phyloP scores from a whole-genome alignment of 1,284 basidiomycete species.

The Inonotus obliquus region DNA sequence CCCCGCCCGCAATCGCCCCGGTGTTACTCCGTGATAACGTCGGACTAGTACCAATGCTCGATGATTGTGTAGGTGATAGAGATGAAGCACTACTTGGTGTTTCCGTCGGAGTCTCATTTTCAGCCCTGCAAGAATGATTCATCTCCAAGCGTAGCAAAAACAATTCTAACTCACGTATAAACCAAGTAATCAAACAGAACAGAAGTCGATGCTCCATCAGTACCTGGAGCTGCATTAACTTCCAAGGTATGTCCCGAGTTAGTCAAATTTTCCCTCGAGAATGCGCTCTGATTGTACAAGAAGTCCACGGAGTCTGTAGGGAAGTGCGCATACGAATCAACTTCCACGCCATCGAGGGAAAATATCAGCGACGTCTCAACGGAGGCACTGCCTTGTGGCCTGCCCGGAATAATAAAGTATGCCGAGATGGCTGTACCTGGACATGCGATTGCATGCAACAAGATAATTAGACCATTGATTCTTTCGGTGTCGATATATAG shows the following conservation, averaged over 20 bases:
- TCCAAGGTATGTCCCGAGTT: neutral
- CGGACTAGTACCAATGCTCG: neutral
- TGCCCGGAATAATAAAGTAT: conserved; percentile 11
- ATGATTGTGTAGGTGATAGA: neutral
- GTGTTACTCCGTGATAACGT: neutral
- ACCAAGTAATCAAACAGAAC: conserved; percentile 18
- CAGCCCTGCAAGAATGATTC: neutral
- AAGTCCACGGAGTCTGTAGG: conserved; percentile 2
- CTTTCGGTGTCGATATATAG: neutral
- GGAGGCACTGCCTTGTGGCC: neutral
- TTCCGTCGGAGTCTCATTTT: neutral
- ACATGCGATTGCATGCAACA: neutral
- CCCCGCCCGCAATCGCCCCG: conserved; percentile 4
- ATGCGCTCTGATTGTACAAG: conserved; percentile 12
- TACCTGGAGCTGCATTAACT: neutral
- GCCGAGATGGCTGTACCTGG: conserved; percentile 10
- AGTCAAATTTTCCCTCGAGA: neutral
- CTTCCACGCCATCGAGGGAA: conserved; percentile 9
- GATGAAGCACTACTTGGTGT: neutral
- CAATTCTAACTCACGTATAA: conserved; percentile 13
- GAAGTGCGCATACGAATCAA: conserved; percentile 3
- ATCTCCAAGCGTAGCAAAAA: neutral
- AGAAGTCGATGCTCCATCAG: neutral
- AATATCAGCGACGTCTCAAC: conserved; percentile 10
- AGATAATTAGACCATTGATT: neutral